Base-by-base conservation (phyloP, 2,329 filamentous ascomycete genomes). In the Colletotrichum orbiculare region DNA sequence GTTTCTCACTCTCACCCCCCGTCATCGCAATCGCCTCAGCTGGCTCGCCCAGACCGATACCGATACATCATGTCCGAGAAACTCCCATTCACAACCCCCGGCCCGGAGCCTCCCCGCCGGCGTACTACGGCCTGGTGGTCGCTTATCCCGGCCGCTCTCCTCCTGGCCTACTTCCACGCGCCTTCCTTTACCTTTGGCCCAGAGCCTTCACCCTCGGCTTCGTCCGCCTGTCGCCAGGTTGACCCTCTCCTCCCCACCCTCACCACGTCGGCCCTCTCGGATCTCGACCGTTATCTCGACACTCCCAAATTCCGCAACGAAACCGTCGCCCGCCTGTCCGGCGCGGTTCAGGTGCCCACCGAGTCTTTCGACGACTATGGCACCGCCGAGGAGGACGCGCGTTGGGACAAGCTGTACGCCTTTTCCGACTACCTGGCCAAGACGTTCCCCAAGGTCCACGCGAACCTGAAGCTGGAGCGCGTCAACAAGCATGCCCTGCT, bases 401-500 rank as follows among this genome's bases (percentile, higher is more conserved):
- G 85, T 55, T 91, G 89, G 83, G 81, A 86, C 2, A 79, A 85
- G 9, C 85, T 91, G 69, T 80, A 81, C 48, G 76, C 83, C 3
- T 82, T 91, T 57, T 83, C 85, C 6, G 71, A 72, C 8, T 83
- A 83, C 39, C 74, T 89, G 38, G 70, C 80, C 60, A 69, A 77
- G 60, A 79, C 82, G 0, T 89, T 86, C 67, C 87, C 87, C 0
- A 71, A 79, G 2, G 76, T 85, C 70, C 85, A 85, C 70, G 71
- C 74, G 15, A 75, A 76, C 4, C 74, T 87, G 55, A 71, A 76
- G 7, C 73, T 87, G 0, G 83, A 88, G 59, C 84, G 83, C 64
- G 75, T 89, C 69, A 89, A 90, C 72, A 85, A 80, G 2, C 83
- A 89, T 71, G 87, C 84, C 3, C 76, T 89, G 47, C 71, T 89